These are phyloP conservation scores for Trichomonas vaginalis DNA, from an alignment of 208 protist genomes.

Conservation along the genomic window DNA sequence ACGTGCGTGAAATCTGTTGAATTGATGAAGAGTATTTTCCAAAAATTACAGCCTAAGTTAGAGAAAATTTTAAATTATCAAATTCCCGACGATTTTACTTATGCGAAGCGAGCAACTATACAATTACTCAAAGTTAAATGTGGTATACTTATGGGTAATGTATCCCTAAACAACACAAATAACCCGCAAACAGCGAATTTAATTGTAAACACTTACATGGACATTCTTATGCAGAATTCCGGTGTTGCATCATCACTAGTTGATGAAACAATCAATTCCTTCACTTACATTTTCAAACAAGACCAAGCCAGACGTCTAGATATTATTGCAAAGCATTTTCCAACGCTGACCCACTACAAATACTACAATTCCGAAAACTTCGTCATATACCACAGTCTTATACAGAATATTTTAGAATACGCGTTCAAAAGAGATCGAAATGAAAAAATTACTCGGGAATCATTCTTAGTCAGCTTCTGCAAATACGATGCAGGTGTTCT, in stretches of 20 bases:
- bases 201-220: background rate
- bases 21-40: background rate
- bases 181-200: background rate
- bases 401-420: background rate
- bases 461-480: background rate
- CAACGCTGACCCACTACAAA: background rate
- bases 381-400: background rate
- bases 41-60: background rate
- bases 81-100: background rate
- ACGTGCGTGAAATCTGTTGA: background rate
- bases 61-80: background rate
- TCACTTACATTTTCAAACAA: background rate
- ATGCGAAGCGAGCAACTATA: background rate
- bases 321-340: background rate
- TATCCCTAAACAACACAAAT: background rate
- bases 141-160: background rate
- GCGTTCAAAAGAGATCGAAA: background rate
- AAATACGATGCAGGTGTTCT: background rate
- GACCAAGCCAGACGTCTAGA: background rate
- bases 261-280: background rate
- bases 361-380: background rate
- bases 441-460: background rate
- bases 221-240: background rate
- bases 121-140: background rate
- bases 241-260: background rate